Base-by-base conservation (phyloP, 768 basidiomycete genomes). In the Harrya chromipes region DNA sequence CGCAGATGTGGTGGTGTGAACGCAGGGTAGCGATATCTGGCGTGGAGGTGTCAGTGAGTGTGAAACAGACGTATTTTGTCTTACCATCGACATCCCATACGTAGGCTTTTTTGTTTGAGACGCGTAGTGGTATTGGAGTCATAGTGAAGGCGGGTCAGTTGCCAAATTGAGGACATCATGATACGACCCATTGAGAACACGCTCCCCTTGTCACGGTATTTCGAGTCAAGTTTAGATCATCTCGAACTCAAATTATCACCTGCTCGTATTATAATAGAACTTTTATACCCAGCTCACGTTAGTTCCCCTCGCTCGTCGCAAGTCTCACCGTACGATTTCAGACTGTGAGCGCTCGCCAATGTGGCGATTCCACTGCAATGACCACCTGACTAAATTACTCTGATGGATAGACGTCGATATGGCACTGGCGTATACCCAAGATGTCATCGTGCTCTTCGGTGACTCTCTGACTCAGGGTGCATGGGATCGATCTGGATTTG, bases 51-150 rank as follows among this genome's bases (percentile, higher is more conserved):
- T 57, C 14, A 56, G 4, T 24, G 5, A 17, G 26, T 12, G 23
- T 2, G 17, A 41, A 36, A 17, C 6, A 10, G 19, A 21, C 12
- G n/a, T 23, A 7, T 8, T 27, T 19, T 35, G 20, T 48, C 73
- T 49, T 46, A 90, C 92, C 87, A 59, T 92, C 81, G 39, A 90
- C 79, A 63, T 90, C 82, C 92, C 93, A 97, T n/a, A 94, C 79
- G 57, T 86, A 92, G 1, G 84, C 91, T 50, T 77, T 84, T 46
- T 86, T 78, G 59, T 93, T 88, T 12, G 90, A 82, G 24, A 94
- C 74, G 47, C 85, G 80, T 7, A 95, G 72, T 20, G 74, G 73
- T 56, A 93, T 81, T 34, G 66, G 40, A 19, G 52, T n/a, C 63
- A 59, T 58, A 11, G 9, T 10, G n/a, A 21, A 34, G 4, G 16